Evolutionary conservation across 148 eudicot species (phyloP).

Genomic region (Polygonum maritimum): DNA sequence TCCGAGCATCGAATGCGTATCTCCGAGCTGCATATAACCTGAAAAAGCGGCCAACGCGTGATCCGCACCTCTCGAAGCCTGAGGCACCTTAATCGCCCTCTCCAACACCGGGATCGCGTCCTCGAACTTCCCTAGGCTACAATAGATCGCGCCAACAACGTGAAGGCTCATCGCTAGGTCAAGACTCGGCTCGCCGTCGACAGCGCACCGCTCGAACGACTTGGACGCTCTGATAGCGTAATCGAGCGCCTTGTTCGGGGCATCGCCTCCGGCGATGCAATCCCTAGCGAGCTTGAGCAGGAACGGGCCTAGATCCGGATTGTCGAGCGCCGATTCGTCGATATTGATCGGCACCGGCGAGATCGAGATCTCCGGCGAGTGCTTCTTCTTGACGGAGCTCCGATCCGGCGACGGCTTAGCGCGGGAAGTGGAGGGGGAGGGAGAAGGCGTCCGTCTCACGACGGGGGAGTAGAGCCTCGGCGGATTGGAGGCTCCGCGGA

Average conservation of each 20-base stretch:
- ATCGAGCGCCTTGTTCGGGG: conserved; percentile 73
- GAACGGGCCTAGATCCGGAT: conserved; percentile 98
- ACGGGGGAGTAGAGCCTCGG: conserved; percentile 39
- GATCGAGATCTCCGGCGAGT: background rate
- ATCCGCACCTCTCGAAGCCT: conserved; percentile 52
- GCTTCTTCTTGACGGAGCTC: conserved; percentile 57
- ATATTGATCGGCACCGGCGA: conserved; percentile 11
- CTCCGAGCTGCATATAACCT: conserved; percentile 95
- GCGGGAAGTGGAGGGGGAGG: conserved; percentile 79
- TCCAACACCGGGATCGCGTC: conserved; percentile 84
- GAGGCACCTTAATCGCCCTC: conserved; percentile 73
- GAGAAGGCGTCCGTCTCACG: conserved; percentile 53
- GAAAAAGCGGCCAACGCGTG: conserved; percentile 89
- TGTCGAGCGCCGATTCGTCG: conserved; percentile 76
- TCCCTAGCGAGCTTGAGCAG: conserved; percentile 72
- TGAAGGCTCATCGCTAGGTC: conserved; percentile 88
- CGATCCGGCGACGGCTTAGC: conserved; percentile 84
- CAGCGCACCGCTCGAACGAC: conserved; percentile 67
- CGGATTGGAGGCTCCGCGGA: conserved; percentile 26
- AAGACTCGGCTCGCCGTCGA: conserved; percentile 63
- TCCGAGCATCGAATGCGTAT: conserved; percentile 88
- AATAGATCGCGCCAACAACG: conserved; percentile 87
- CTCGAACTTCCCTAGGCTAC: conserved; percentile 76
- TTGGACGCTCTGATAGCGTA: conserved; percentile 74
- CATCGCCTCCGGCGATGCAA: conserved; percentile 84